Conservation (phyloP, 2,329 filamentous ascomycete species). For the Pezicula rhizophila region DNA sequence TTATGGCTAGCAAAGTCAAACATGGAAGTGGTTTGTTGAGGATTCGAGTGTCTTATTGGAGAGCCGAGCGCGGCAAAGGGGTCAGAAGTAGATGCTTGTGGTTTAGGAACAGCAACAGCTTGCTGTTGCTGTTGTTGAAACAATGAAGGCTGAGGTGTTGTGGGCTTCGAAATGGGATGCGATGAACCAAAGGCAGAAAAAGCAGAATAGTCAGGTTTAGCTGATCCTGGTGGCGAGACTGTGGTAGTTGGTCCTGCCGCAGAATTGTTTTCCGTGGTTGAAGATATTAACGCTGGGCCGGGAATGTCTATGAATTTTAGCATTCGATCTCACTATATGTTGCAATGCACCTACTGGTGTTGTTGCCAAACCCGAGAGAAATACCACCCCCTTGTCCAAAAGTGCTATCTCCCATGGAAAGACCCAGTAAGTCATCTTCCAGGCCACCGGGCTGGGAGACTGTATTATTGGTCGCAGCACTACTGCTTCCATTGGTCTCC, state of each 20-base stretch:
- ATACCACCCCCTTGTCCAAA: constrained; percentile 78
- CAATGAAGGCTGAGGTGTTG: constrained; percentile 45
- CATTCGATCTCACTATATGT: neutral
- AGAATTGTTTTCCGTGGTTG: constrained; percentile 54
- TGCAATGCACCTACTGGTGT: constrained; percentile 50
- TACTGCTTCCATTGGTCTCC: constrained; percentile 49
- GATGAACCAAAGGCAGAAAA: constrained; percentile 51
- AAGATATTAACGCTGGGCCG: constrained; percentile 56
- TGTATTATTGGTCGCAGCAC: constrained; percentile 31
- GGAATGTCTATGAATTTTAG: constrained; percentile 49
- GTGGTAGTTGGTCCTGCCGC: constrained; percentile 44
- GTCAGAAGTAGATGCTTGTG: constrained; percentile 43
- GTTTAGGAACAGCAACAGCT: constrained; percentile 24
- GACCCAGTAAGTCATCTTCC: constrained; percentile 84
- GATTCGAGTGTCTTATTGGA: constrained; percentile 35
- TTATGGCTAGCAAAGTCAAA: constrained; percentile 32
- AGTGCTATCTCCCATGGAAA: constrained; percentile 62
- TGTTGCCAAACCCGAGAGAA: constrained; percentile 70
- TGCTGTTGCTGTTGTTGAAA: constrained; percentile 35
- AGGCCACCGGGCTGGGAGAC: constrained; percentile 55
- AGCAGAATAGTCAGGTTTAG: constrained; percentile 38
- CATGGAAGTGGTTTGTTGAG: constrained; percentile 46
- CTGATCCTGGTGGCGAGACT: constrained; percentile 16
- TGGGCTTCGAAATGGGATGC: constrained; percentile 41
- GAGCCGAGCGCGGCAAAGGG: constrained; percentile 47